Conservation (phyloP, 2,329 filamentous ascomycete species). For the Clonostachys byssicola region DNA sequence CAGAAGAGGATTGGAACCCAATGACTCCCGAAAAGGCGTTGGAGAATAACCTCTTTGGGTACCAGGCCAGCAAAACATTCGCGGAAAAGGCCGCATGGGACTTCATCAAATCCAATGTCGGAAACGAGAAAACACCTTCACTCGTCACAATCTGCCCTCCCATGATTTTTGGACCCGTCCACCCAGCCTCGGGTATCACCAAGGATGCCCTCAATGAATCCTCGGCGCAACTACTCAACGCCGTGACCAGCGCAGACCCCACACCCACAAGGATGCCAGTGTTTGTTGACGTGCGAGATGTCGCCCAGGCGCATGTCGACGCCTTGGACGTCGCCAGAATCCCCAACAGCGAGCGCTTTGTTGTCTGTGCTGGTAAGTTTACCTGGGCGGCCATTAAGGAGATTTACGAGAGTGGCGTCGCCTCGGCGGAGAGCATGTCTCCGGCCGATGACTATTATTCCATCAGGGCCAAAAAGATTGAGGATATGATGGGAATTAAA, state of each 20-base stretch:
- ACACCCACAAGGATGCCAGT: not conserved
- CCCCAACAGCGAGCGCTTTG: not conserved
- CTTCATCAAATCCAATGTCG: not conserved
- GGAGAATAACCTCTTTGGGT: not conserved
- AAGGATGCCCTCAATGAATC: slow-evolving; percentile 31
- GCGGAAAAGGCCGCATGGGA: not conserved
- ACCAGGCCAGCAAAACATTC: slow-evolving; percentile 1
- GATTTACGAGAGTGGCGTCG: not conserved
- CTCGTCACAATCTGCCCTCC: slow-evolving; percentile 38
- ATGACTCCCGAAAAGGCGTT: not conserved
- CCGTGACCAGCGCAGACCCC: not conserved
- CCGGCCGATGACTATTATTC: not conserved
- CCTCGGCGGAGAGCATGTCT: not conserved
- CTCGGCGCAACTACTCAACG: not conserved
- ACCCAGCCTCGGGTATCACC: slow-evolving; percentile 22
- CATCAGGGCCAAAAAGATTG: not conserved
- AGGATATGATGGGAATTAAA: not conserved
- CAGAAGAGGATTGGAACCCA: not conserved
- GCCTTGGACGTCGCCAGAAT: not conserved
- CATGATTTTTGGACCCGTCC: slow-evolving; percentile 39
- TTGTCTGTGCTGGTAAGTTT: not conserved
- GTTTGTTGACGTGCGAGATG: not conserved
- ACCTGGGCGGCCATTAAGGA: not conserved
- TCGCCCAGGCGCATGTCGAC: not conserved
- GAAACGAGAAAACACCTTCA: not conserved